Conservation (phyloP, 2,329 filamentous ascomycete genomes). For the Fusarium graminum region DNA sequence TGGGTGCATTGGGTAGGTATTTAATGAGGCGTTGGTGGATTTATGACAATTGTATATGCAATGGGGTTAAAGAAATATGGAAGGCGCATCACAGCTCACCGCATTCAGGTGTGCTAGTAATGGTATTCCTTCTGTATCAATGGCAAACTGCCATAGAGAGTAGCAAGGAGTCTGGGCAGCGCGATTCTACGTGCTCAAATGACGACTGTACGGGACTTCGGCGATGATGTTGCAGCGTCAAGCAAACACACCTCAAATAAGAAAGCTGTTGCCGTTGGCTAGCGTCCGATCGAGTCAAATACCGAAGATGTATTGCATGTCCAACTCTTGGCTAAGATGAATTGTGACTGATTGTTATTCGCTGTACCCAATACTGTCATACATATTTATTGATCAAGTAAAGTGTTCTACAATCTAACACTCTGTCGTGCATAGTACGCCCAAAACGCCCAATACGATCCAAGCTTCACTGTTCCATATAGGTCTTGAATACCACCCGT, state of each 20-base stretch:
- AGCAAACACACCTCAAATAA: background rate
- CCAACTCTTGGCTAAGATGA: background rate
- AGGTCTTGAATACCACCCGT: background rate
- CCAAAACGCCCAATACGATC: conserved; percentile 25
- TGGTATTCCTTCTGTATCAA: background rate
- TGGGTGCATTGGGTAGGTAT: conserved; percentile 39
- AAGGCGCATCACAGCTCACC: background rate
- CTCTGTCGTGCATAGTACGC: conserved; percentile 13
- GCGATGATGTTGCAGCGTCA: background rate
- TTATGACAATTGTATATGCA: conserved; percentile 27
- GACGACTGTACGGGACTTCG: background rate
- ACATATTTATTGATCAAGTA: background rate
- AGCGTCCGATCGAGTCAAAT: too few relatives aligned
- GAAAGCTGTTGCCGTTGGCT: background rate
- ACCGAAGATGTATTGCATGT: background rate
- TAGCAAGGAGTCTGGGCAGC: background rate
- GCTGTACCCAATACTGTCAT: background rate
- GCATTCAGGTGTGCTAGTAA: conserved; percentile 3
- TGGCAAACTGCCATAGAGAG: background rate
- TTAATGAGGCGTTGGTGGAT: conserved; percentile 40
- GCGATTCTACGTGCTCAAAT: background rate
- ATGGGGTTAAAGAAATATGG: background rate
- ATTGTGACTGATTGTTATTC: background rate
- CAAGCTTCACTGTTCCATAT: conserved; percentile 4
- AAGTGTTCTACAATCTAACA: conserved; percentile 2